These are phyloP conservation scores for Leishmania amazonensis DNA, from an alignment of 208 protist genomes.

Conservation along the genomic window DNA sequence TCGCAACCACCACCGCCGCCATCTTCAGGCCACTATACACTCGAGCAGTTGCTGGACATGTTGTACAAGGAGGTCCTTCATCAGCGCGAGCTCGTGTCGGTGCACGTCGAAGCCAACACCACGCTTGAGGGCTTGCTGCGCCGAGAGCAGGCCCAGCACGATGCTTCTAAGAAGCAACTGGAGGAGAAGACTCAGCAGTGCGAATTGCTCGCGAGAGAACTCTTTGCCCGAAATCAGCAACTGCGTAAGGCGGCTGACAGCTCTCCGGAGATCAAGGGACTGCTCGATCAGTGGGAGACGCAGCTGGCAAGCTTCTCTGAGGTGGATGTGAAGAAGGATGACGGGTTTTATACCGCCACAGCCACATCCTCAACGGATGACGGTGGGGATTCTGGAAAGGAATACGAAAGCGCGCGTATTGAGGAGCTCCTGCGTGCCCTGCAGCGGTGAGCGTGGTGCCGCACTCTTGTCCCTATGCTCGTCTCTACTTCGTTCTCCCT, in stretches of 20 bases:
- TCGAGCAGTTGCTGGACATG: constrained; percentile 76
- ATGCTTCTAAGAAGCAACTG: constrained; percentile 43
- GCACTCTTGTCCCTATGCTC: not conserved
- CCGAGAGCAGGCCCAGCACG: constrained; percentile 56
- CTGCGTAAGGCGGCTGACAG: constrained; percentile 28
- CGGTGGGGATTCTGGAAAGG: constrained; percentile 21
- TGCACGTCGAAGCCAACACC: constrained; percentile 74
- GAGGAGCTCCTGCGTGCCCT: constrained; percentile 31
- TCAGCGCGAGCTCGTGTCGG: constrained; percentile 55
- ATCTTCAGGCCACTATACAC: constrained; percentile 22
- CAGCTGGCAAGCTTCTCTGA: constrained; percentile 31
- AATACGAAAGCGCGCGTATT: constrained; percentile 35
- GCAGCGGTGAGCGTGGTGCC: constrained; percentile 3
- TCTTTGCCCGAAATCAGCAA: constrained; percentile 35
- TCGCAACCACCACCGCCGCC: constrained; percentile 27
- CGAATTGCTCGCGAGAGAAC: constrained; percentile 25
- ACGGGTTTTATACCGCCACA: constrained; percentile 12
- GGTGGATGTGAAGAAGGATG: constrained; percentile 24
- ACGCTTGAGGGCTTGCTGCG: constrained; percentile 67
- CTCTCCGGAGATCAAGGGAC: constrained; percentile 19
- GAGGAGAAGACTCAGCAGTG: constrained; percentile 40
- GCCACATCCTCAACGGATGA: constrained; percentile 20
- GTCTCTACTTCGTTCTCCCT: not conserved
- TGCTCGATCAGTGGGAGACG: constrained; percentile 35
- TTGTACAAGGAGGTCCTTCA: constrained; percentile 62